Evolutionary conservation across 2,329 filamentous ascomycete genomes (phyloP).

Genomic region (Botrytis sinoallii): DNA sequence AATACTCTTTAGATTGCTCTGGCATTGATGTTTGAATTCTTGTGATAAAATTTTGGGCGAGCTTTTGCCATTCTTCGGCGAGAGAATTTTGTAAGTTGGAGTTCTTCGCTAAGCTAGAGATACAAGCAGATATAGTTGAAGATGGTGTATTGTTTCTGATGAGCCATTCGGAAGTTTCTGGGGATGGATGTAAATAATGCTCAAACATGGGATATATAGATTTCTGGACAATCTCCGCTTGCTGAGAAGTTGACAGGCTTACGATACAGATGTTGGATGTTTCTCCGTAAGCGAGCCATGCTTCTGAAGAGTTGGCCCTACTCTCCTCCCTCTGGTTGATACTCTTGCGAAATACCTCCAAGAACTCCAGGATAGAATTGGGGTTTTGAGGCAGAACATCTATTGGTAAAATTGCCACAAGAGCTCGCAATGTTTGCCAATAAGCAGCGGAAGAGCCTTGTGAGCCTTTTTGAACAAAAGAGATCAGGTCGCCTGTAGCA

Average conservation of each 20-base stretch:
- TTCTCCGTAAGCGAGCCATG: conserved; percentile 74
- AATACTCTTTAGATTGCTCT: conserved; percentile 75
- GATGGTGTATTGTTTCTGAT: conserved; percentile 23
- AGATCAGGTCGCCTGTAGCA: conserved; percentile 55
- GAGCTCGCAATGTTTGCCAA: conserved; percentile 65
- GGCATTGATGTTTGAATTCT: conserved; percentile 73
- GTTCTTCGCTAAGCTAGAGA: conserved; percentile 44
- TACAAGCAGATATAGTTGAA: conserved; percentile 45
- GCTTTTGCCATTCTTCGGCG: conserved; percentile 56
- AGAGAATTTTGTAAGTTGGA: conserved; percentile 49
- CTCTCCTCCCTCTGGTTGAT: conserved; percentile 73
- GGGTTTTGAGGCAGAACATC: conserved; percentile 52
- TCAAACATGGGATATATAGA: conserved; percentile 54
- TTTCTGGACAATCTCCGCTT: conserved; percentile 46
- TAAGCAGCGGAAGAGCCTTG: conserved; percentile 70
- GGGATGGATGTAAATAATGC: conserved; percentile 46
- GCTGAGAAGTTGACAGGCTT: conserved; percentile 45
- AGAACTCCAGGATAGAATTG: conserved; percentile 57
- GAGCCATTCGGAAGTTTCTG: conserved; percentile 27
- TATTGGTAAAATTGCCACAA: conserved; percentile 57
- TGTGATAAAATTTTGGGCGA: conserved; percentile 61
- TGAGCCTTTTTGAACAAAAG: conserved; percentile 79
- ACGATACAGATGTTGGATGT: conserved; percentile 54
- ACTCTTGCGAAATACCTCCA: conserved; percentile 67
- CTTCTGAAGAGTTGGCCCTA: conserved; percentile 61